A percentile compares a stretch with the other conserved stretches of the same genome.
phyloP scores from a whole-genome alignment of 2,329 filamentous ascomycete species.

The Botrytis fragariae region DNA sequence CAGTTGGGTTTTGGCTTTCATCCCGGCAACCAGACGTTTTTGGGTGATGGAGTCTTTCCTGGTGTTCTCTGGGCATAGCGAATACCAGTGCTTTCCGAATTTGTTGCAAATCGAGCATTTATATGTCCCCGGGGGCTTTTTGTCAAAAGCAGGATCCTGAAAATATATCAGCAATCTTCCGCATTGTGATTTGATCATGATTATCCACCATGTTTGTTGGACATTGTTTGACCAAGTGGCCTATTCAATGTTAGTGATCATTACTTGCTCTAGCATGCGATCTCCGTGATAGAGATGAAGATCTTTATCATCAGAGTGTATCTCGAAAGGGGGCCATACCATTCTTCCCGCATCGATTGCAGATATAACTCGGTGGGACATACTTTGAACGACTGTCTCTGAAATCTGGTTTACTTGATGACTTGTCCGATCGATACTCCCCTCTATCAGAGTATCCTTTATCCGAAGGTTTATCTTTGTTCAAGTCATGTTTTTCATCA shows the following conservation, averaged over 20 bases:
- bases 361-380: slow-evolving; percentile 28
- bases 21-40: slow-evolving; percentile 31
- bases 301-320: not conserved
- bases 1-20: slow-evolving; percentile 3
- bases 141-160: slow-evolving; percentile 41
- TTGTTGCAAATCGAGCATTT: slow-evolving; percentile 40
- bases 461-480: not conserved
- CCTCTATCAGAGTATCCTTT: not conserved
- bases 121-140: slow-evolving; percentile 37
- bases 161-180: slow-evolving; percentile 1
- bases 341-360: slow-evolving; percentile 31
- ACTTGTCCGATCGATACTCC: not conserved
- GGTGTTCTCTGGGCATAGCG: slow-evolving; percentile 42
- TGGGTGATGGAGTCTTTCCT: slow-evolving; percentile 39
- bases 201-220: slow-evolving; percentile 42
- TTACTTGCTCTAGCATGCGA: not conserved
- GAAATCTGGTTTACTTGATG: not conserved
- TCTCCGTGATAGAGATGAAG: not conserved
- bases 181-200: not conserved
- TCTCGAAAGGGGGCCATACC: slow-evolving; percentile 24
- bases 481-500: not conserved
- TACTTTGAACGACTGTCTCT: not conserved
- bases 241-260: slow-evolving; percentile 32
- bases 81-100: slow-evolving; percentile 40
- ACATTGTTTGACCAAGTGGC: slow-evolving; percentile 43